Conservation (phyloP, 305 asterid genomes). For the Plantago lanceolata region DNA sequence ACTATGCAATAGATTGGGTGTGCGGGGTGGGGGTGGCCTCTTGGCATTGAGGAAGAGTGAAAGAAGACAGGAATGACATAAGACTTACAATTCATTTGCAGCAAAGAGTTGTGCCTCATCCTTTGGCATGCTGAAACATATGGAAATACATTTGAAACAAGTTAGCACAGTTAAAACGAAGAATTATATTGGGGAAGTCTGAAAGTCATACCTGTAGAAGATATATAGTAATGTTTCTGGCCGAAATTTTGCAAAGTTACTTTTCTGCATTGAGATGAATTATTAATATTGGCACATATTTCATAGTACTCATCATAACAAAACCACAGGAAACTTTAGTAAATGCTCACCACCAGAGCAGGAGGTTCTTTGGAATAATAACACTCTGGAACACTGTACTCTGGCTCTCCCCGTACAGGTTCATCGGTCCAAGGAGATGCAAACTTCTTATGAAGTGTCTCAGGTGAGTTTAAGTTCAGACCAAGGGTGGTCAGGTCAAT, state of each 20-base stretch:
- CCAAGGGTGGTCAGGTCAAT: slow-evolving; percentile 78
- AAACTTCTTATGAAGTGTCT: slow-evolving; percentile 68
- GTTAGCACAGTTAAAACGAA: slow-evolving; percentile 24
- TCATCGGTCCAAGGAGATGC: slow-evolving; percentile 94
- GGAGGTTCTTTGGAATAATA: slow-evolving; percentile 61
- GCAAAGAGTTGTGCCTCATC: slow-evolving; percentile 91
- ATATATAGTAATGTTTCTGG: slow-evolving; percentile 70
- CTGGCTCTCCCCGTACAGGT: slow-evolving; percentile 78
- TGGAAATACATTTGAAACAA: slow-evolving; percentile 24
- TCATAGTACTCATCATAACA: slow-evolving; percentile 11
- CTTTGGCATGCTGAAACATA: slow-evolving; percentile 77
- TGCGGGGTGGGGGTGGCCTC: background rate
- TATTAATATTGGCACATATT: background rate
- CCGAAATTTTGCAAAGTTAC: slow-evolving; percentile 54
- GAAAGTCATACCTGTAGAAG: slow-evolving; percentile 66
- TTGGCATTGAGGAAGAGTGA: slow-evolving; percentile 10
- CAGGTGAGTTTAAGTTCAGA: slow-evolving; percentile 70
- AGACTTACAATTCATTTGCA: slow-evolving; percentile 81
- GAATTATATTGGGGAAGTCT: slow-evolving; percentile 8
- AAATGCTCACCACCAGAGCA: slow-evolving; percentile 48
- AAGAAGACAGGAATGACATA: slow-evolving; percentile 18
- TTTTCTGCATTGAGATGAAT: slow-evolving; percentile 48
- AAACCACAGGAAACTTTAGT: slow-evolving; percentile 14
- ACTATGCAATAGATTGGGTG: background rate
- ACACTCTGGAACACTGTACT: slow-evolving; percentile 65